Evolutionary conservation across 2,329 filamentous ascomycete species (phyloP).

Genomic region (Leptographium procerum): DNA sequence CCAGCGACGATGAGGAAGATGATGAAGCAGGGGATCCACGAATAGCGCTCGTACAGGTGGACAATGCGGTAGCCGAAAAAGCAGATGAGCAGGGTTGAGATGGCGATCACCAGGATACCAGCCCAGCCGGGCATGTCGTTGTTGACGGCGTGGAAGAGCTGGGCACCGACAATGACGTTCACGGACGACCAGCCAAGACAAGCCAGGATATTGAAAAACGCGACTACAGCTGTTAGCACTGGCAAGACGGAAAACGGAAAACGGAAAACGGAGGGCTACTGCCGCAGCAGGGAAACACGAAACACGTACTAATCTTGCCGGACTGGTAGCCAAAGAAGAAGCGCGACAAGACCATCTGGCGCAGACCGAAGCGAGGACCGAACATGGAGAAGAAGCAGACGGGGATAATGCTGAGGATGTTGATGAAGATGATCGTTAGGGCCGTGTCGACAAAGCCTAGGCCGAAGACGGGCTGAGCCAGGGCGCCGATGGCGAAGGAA

Average conservation of each 20-base stretch:
- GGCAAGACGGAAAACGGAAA: background rate
- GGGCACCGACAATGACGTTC: slow-evolving; percentile 70
- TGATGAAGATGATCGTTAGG: slow-evolving; percentile 63
- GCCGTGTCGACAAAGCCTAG: slow-evolving; percentile 65
- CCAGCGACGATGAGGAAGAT: slow-evolving; percentile 37
- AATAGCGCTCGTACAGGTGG: slow-evolving; percentile 65
- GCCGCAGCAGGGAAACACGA: background rate
- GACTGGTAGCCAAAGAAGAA: slow-evolving; percentile 49
- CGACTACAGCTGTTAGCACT: slow-evolving; percentile 33
- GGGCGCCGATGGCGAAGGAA: slow-evolving; percentile 63
- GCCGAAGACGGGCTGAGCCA: slow-evolving; percentile 54
- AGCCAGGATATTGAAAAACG: slow-evolving; percentile 58
- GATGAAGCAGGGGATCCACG: slow-evolving; percentile 53
- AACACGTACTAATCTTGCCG: slow-evolving; percentile 51
- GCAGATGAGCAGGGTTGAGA: slow-evolving; percentile 57
- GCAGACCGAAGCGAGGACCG: slow-evolving; percentile 45
- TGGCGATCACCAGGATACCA: slow-evolving; percentile 62
- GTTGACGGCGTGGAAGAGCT: slow-evolving; percentile 67
- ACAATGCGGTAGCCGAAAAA: slow-evolving; percentile 67
- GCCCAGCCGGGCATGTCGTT: slow-evolving; percentile 56
- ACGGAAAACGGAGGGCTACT: background rate
- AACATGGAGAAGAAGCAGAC: slow-evolving; percentile 45
- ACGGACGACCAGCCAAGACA: slow-evolving; percentile 67
- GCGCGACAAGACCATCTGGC: slow-evolving; percentile 49
- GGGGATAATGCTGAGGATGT: slow-evolving; percentile 49